Evolutionary conservation across 495 filamentous ascomycete species (phyloP).

Genomic region (Cercophora sp.): DNA sequence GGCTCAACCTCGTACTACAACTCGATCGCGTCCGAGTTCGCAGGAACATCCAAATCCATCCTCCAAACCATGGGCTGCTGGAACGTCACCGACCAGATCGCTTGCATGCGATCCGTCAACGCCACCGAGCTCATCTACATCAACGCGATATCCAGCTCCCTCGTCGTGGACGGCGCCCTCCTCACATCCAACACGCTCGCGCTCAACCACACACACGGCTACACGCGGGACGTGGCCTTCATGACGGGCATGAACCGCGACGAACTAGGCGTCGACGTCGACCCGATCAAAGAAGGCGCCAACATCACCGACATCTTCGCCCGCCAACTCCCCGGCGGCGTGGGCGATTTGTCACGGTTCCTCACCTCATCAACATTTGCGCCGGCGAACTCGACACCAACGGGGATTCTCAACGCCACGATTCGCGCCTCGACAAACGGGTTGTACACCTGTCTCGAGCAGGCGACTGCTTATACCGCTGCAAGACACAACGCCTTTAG

Average conservation of each 20-base stretch:
- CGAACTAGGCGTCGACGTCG: slow-evolving; percentile 31
- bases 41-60: slow-evolving; percentile 26
- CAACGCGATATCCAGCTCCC: slow-evolving; percentile 21
- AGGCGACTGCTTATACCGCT: slow-evolving; percentile 33
- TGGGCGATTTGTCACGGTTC: not conserved
- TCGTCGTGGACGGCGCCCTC: slow-evolving; percentile 35
- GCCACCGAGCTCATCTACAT: slow-evolving; percentile 29
- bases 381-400: not conserved
- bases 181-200: slow-evolving; percentile 21
- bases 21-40: slow-evolving; percentile 26
- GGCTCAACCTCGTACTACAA: slow-evolving; percentile 25
- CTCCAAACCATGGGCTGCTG: slow-evolving; percentile 27
- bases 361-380: slow-evolving; percentile 17
- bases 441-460: slow-evolving; percentile 34
- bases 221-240: slow-evolving; percentile 20
- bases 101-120: slow-evolving; percentile 32
- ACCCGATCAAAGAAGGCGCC: slow-evolving; percentile 15
- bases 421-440: slow-evolving; percentile 31
- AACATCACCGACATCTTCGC: slow-evolving; percentile 20
- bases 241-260: slow-evolving; percentile 41
- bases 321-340: not conserved
- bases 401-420: slow-evolving; percentile 17
- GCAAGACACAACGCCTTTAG: slow-evolving; percentile 25
- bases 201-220: slow-evolving; percentile 18
- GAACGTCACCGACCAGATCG: slow-evolving; percentile 23